Conservation (phyloP, 257 asterid genomes). For the Parsonsia alboflavescens region DNA sequence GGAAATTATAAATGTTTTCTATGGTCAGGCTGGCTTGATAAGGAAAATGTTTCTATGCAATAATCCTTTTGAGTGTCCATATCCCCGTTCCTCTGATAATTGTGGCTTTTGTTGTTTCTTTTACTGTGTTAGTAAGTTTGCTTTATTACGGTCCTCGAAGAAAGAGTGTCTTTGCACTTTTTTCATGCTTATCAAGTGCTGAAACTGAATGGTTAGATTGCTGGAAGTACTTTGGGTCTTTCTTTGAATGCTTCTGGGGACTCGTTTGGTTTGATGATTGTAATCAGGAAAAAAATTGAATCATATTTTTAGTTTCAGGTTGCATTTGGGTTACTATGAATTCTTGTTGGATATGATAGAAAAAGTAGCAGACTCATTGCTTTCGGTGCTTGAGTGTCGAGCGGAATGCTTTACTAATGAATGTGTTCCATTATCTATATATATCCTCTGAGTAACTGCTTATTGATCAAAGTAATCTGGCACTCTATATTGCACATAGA, state of each 20-base stretch:
- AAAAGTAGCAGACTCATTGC: neutral
- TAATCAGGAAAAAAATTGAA: neutral
- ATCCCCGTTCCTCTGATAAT: neutral
- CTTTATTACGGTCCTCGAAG: neutral
- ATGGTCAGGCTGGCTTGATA: neutral
- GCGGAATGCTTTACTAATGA: neutral
- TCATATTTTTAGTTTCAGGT: neutral
- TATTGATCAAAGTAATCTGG: neutral
- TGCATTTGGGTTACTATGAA: neutral
- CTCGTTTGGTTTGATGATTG: neutral
- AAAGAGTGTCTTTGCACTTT: neutral
- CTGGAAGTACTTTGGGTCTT: neutral
- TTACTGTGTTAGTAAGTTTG: neutral
- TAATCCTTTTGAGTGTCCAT: neutral
- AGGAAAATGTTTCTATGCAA: neutral
- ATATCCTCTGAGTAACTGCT: neutral
- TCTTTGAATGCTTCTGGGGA: neutral
- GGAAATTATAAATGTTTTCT: neutral
- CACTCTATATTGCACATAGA: neutral
- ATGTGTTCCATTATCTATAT: neutral
- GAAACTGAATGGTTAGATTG: neutral
- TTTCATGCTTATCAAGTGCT: neutral
- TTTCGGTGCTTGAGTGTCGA: no score
- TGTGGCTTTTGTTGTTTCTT: neutral
- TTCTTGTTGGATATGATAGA: neutral